Percentiles rank a stretch among this genome's conserved stretches.
These are phyloP conservation scores for Aspergillus piperis DNA, from an alignment of 2,329 filamentous ascomycete genomes.

Conservation along the genomic window DNA sequence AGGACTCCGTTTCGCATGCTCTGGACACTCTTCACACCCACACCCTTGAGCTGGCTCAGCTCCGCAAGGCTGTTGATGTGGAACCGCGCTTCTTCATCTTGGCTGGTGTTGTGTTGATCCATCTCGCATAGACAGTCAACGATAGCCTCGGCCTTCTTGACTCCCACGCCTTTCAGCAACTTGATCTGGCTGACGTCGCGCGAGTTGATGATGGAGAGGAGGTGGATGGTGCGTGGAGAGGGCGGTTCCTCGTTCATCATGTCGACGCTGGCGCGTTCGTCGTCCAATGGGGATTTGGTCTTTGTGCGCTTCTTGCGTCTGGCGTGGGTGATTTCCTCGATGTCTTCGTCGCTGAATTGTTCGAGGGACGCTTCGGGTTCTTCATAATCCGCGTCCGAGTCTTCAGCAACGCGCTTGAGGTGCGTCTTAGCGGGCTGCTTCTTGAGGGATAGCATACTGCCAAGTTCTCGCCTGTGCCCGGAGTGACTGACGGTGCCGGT, in stretches of 20 bases:
- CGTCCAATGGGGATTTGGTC: conserved; percentile 22
- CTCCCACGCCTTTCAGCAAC: conserved; percentile 49
- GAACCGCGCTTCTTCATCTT: conserved; percentile 28
- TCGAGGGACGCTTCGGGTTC: conserved; percentile 23
- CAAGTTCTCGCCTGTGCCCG: conserved; percentile 26
- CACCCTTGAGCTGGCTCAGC: conserved; percentile 46
- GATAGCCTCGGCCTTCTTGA: conserved; percentile 51
- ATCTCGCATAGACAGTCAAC: conserved; percentile 50
- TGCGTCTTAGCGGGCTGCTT: conserved; percentile 27
- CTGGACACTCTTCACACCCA: conserved; percentile 49
- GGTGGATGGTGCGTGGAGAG: conserved; percentile 46
- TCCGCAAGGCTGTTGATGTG: conserved; percentile 42
- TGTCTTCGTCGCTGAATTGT: conserved; percentile 34
- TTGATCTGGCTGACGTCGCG: conserved; percentile 49
- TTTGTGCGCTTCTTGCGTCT: conserved; percentile 34
- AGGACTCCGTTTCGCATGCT: conserved; percentile 50
- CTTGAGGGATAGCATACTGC: conserved; percentile 38
- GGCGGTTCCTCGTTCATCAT: conserved; percentile 22
- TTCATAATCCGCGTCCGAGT: conserved; percentile 37
- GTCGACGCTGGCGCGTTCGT: conserved; percentile 22
- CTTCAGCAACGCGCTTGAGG: conserved; percentile 32
- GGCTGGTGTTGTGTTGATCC: conserved; percentile 31
- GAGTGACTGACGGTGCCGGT: conserved; percentile 19
- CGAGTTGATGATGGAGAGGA: conserved; percentile 50
- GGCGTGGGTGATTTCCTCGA: conserved; percentile 21